A percentile compares a stretch with the other conserved stretches of the same genome.
Evolutionary conservation across 176 grass and related monocot species (phyloP).

Genomic region (Carex scoparia): DNA sequence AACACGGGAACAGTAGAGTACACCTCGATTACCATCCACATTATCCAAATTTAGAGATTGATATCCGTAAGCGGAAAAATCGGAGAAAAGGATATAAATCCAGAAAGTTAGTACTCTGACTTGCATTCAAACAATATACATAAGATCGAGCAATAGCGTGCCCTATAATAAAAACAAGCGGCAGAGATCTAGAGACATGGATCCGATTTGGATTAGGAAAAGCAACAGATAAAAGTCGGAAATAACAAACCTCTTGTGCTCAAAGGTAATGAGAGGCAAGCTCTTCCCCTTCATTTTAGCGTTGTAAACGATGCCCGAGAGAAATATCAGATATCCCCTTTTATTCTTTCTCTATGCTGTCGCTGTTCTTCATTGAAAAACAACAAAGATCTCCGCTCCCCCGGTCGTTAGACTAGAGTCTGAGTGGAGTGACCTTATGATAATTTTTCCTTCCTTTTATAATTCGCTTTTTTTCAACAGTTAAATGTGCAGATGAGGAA

Average conservation of each 20-base stretch:
- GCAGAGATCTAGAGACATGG: background rate
- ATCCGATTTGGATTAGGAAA: background rate
- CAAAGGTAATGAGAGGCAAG: constrained; percentile 66
- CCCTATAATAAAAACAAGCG: background rate
- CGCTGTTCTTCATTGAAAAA: background rate
- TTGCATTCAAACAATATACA: constrained; percentile 9
- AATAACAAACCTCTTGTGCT: constrained; percentile 75
- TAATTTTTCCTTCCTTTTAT: background rate
- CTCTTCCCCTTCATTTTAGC: constrained; percentile 73
- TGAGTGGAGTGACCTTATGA: constrained; percentile 5
- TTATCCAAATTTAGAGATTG: constrained; percentile 38
- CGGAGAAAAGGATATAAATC: constrained; percentile 12
- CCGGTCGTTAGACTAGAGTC: constrained; percentile 1
- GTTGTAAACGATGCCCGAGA: background rate
- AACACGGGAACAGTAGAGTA: background rate
- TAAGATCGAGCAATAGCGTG: constrained; percentile 7
- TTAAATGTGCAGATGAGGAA: background rate
- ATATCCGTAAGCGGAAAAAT: constrained; percentile 9
- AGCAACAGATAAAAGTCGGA: background rate
- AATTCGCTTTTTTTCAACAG: background rate
- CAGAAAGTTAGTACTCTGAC: background rate
- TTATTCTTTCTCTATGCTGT: constrained; percentile 2
- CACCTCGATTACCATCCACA: constrained; percentile 31
- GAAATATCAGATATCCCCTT: background rate
- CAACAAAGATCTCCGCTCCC: background rate